These are phyloP conservation scores for Acacia acuminata DNA, from an alignment of 306 rosid species.

Conservation along the genomic window DNA sequence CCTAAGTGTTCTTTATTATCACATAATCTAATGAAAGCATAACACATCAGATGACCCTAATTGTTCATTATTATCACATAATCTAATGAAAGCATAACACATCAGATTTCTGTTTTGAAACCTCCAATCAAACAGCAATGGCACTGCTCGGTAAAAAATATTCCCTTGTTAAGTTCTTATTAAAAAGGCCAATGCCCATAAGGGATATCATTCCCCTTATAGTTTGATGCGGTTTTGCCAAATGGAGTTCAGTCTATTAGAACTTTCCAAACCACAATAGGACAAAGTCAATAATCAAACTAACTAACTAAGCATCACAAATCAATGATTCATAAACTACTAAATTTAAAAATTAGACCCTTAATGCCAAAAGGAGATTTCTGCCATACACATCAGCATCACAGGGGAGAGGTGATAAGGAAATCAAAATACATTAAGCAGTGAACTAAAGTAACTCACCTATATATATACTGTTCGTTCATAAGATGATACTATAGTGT, in stretches of 20 bases:
- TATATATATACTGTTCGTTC: not conserved
- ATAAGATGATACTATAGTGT: slow-evolving; percentile 24
- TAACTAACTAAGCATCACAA: not conserved
- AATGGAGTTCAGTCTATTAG: not conserved
- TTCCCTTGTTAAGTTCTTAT: not conserved
- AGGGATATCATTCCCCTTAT: not conserved
- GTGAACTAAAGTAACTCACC: slow-evolving; percentile 20
- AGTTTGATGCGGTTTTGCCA: not conserved
- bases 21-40: not conserved
- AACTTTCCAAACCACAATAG: not conserved
- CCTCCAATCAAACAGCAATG: not conserved
- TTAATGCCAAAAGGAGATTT: not conserved
- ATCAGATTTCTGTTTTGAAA: not conserved
- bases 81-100: not conserved
- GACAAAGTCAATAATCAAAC: not conserved
- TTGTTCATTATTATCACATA: not conserved
- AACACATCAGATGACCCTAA: not conserved
- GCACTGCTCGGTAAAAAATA: not conserved
- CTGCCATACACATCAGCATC: slow-evolving; percentile 4
- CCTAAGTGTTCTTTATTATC: not conserved
- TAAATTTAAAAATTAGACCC: not conserved
- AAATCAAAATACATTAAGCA: slow-evolving; percentile 10
- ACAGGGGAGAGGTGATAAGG: slow-evolving; percentile 14
- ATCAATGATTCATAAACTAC: slow-evolving; percentile 1
- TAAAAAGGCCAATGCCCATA: not conserved